These are phyloP conservation scores for Carpinus viminea DNA, from an alignment of 306 rosid genomes.

Conservation along the genomic window DNA sequence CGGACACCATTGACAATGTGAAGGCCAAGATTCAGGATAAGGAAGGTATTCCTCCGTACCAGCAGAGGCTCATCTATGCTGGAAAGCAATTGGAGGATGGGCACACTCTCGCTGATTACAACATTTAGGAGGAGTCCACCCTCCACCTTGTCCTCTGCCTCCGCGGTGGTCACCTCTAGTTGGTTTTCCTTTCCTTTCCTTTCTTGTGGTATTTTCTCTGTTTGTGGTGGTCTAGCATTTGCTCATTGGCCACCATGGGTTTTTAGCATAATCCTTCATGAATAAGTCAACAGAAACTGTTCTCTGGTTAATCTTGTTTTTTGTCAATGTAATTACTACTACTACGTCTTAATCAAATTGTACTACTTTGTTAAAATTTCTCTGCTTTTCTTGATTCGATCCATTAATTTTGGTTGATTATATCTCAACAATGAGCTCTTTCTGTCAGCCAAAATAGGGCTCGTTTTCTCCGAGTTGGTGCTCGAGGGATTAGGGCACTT, in stretches of 20 bases:
- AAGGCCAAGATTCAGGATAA: conserved; percentile 32
- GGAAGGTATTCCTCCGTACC: conserved; percentile 26
- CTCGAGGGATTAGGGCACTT: no score
- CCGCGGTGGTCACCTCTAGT: conserved; percentile 41
- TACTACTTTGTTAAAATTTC: background rate
- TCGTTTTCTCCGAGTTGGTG: no score
- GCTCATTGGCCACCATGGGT: no score
- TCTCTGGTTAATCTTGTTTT: no score
- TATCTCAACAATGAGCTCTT: no score
- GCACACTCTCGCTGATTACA: conserved; percentile 25
- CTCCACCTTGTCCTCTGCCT: conserved; percentile 45
- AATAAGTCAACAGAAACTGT: no score
- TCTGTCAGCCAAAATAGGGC: no score
- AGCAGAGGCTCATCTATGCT: conserved; percentile 26
- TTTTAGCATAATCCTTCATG: no score
- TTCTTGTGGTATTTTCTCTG: background rate
- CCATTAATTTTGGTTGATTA: background rate
- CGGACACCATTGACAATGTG: conserved; percentile 19
- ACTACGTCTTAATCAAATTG: background rate
- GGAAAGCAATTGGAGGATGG: conserved; percentile 34
- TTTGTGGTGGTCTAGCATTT: background rate
- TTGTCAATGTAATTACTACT: no score
- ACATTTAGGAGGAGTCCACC: conserved; percentile 22
- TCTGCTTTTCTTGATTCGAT: background rate
- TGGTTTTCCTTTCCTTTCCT: background rate